Conservation (phyloP, 2,329 filamentous ascomycete genomes). For the Chaetomiaceae sp. region DNA sequence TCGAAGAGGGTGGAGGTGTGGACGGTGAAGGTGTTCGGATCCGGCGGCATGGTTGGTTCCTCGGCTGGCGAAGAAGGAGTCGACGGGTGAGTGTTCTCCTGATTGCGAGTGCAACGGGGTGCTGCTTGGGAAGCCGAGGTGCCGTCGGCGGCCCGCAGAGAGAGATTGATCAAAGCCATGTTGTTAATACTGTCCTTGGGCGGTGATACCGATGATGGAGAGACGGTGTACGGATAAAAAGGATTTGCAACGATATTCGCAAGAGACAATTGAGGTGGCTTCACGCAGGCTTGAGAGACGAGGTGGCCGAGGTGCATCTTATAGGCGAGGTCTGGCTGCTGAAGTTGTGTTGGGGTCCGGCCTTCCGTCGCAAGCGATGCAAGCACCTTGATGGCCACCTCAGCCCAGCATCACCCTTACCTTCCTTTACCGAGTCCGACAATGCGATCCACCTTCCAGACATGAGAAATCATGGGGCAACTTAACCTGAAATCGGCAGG, state of each 20-base stretch:
- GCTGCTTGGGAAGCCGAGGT: background rate
- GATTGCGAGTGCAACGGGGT: background rate
- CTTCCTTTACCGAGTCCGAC: background rate
- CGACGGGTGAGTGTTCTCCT: background rate
- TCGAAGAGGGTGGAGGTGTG: slow-evolving; percentile 48
- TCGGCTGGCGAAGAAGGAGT: background rate
- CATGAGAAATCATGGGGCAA: too few species aligned
- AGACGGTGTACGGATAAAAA: too few species aligned
- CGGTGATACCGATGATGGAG: too few species aligned
- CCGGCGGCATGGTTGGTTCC: slow-evolving; percentile 15
- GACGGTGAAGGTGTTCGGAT: slow-evolving; percentile 29
- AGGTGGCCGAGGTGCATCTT: background rate
- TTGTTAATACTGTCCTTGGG: background rate
- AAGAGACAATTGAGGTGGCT: too few species aligned
- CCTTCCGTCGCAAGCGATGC: background rate
- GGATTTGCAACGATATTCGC: too few species aligned
- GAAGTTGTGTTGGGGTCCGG: background rate
- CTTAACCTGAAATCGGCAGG: too few species aligned
- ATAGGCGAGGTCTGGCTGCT: background rate
- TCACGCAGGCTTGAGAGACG: too few species aligned
- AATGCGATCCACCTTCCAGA: background rate
- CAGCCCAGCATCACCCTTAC: background rate
- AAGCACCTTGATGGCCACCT: slow-evolving; percentile 12
- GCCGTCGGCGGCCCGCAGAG: background rate
- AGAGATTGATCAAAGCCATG: background rate